phyloP scores from a whole-genome alignment of 179 eudicot species.

The Camellia oleifera region DNA sequence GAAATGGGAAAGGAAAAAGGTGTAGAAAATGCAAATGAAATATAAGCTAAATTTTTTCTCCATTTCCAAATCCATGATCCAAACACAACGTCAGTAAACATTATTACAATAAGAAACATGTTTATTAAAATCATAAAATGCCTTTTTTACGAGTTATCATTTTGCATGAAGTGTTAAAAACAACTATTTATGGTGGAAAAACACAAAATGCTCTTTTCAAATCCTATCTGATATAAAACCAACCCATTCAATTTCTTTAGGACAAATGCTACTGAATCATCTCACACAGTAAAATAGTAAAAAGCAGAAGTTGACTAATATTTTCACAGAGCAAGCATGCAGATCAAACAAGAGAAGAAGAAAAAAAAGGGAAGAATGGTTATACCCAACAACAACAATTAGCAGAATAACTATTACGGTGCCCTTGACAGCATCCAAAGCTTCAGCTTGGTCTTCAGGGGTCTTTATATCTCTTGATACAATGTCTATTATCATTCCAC shows the following conservation, averaged over 20 bases:
- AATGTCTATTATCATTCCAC: constrained; percentile 15
- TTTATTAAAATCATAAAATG: constrained; percentile 6
- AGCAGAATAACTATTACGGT: background rate
- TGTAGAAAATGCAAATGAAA: no score
- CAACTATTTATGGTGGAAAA: background rate
- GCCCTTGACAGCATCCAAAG: constrained; percentile 11
- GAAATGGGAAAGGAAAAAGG: no score
- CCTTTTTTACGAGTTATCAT: background rate
- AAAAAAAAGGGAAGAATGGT: background rate
- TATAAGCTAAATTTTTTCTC: no score
- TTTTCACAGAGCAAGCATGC: background rate
- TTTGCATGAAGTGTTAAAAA: background rate
- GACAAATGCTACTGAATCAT: background rate
- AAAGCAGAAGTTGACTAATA: background rate
- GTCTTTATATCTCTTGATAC: constrained; percentile 12
- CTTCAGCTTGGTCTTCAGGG: constrained; percentile 15
- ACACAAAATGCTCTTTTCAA: no score
- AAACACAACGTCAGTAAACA: background rate
- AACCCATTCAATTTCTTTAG: background rate
- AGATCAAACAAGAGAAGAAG: background rate
- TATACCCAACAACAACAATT: constrained; percentile 10
- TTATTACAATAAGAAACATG: background rate
- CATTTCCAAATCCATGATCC: no score
- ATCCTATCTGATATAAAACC: background rate
- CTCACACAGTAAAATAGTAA: background rate